Base-by-base conservation (phyloP, 2,329 filamentous ascomycete genomes). In the Nigrospora oryzae region DNA sequence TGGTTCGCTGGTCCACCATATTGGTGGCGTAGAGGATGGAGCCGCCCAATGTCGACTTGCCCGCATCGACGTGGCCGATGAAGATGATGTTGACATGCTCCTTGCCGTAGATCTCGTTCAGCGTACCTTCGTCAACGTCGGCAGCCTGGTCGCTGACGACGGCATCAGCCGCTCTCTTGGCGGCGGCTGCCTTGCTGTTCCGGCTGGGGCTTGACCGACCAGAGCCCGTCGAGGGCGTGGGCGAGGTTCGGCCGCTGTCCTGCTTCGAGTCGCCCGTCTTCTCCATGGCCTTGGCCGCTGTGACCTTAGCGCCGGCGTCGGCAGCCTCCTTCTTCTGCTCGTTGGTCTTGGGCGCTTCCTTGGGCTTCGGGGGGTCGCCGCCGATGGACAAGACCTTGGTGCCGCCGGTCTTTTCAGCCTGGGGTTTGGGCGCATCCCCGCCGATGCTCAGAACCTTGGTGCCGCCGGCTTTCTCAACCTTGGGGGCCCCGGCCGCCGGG, bases 1-100 rank as follows among this genome's bases (percentile, higher is more conserved):
- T 81, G 33, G 93, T 98, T 63, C 93, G 82, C 68, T 98, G 89
- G 60, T 98, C 94, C n/a, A 98, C 93, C 93, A 97, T 98, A 49
- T 93, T 93, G 5, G 91, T 96, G 43, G 81, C 82, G 64, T 93
- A 95, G 13, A 98, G 75, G 51, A 98, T 95, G 43, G 87, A 87
- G 42, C 93, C 93, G 62, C 93, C 93, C 6, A 98, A 76, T 3
- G 93, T 98, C 35, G 89, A 96, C 72, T 98, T 98, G 56, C 93
- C 93, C 43, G 93, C 93, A 71, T 98, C 93, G 57, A 98, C 94
- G 75, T 98, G 93, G 42, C 93, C 91, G 60, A 97, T 86, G 69
- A 97, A 96, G 53, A 97, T 95, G 56, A 98, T 85, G 68, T 98
- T 98, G 59, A 98, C 71, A 56, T 84, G 80, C 62, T 84, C 89